These are phyloP conservation scores for Pichia manshurica DNA, from an alignment of 805 yeast species.

Conservation along the genomic window DNA sequence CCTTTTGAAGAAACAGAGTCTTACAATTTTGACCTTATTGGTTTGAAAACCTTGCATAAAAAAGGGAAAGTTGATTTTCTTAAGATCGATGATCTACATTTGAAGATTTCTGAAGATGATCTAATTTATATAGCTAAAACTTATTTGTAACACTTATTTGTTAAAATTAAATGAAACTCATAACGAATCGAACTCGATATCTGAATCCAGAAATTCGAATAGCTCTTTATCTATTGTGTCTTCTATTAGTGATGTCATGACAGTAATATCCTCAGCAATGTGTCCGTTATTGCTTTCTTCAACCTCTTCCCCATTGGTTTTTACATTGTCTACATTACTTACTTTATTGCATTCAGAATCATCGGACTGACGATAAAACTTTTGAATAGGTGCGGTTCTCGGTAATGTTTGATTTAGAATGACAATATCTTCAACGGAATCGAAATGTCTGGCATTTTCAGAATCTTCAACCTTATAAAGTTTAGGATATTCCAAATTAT, in stretches of 20 bases:
- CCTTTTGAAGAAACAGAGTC: slow-evolving; percentile 45
- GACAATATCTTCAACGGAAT: slow-evolving; percentile 4
- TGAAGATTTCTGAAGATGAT: slow-evolving; percentile 54
- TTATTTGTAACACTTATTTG: slow-evolving; percentile 35
- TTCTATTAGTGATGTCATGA: neutral
- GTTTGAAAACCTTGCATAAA: slow-evolving; percentile 44
- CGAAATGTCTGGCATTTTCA: neutral
- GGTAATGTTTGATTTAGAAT: slow-evolving; percentile 6
- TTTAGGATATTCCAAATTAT: neutral
- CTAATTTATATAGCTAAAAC: slow-evolving; percentile 37
- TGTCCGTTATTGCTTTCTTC: neutral
- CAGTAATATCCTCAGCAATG: neutral
- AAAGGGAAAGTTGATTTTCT: slow-evolving; percentile 42
- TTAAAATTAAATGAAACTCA: neutral
- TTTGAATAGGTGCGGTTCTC: neutral
- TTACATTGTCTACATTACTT: too few relatives aligned
- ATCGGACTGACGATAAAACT: too few relatives aligned
- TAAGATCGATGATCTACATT: slow-evolving; percentile 53
- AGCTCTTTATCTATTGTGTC: slow-evolving; percentile 1
- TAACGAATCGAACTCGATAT: slow-evolving; percentile 18
- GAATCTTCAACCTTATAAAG: neutral
- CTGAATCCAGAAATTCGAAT: slow-evolving; percentile 24
- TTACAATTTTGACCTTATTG: slow-evolving; percentile 53
- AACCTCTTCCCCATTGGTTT: neutral
- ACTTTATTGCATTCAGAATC: too few relatives aligned